Conservation (phyloP, 1,139 yeast species). For the Suhomyces bolitotheri region DNA sequence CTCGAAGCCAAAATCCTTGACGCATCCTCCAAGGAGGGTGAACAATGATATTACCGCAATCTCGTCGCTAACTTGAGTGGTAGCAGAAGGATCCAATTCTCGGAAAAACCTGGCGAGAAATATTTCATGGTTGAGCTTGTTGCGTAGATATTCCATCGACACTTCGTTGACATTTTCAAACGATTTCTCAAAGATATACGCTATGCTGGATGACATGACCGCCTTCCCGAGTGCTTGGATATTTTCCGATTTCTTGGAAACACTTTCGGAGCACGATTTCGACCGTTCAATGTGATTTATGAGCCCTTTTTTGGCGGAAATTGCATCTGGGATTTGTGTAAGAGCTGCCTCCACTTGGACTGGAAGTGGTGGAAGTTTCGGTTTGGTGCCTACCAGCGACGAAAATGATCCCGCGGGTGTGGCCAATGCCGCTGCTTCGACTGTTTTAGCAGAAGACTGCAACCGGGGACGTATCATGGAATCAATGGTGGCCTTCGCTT, state of each 20-base stretch:
- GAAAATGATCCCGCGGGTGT: not conserved
- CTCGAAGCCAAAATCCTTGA: conserved; percentile 81
- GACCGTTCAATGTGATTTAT: conserved; percentile 58
- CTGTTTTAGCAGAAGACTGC: not conserved
- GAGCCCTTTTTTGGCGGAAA: conserved; percentile 26
- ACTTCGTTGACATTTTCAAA: conserved; percentile 21
- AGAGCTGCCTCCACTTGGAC: conserved; percentile 6
- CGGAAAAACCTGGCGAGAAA: conserved; percentile 52
- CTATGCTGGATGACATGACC: conserved; percentile 53
- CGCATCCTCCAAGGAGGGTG: conserved; percentile 66
- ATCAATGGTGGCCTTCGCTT: conserved; percentile 40
- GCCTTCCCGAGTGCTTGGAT: conserved; percentile 59
- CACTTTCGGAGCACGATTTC: conserved; percentile 59
- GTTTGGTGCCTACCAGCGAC: not conserved
- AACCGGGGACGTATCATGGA: conserved; percentile 39
- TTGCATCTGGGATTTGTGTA: conserved; percentile 12
- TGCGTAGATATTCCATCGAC: conserved; percentile 58
- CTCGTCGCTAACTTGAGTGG: conserved; percentile 40
- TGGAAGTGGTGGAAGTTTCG: conserved; percentile 14
- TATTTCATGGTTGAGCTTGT: conserved; percentile 47
- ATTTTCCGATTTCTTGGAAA: conserved; percentile 40
- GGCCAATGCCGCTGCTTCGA: not conserved
- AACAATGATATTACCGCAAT: conserved; percentile 53
- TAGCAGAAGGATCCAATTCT: conserved; percentile 46
- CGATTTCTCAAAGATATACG: conserved; percentile 43